These are phyloP conservation scores for Trapa bicornis DNA, from an alignment of 345 rosid species.

Conservation along the genomic window DNA sequence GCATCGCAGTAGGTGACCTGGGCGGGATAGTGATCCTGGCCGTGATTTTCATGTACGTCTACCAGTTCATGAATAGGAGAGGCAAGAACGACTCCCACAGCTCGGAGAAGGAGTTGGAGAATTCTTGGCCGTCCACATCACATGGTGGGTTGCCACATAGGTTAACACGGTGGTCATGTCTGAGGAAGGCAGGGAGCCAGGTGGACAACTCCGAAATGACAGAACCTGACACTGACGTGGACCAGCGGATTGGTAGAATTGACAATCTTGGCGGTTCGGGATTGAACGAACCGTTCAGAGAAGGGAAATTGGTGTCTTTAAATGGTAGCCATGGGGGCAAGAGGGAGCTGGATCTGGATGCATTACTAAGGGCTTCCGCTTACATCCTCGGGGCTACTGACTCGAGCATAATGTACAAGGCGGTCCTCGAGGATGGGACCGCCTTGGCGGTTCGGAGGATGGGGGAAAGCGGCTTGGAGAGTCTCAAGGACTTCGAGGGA, in stretches of 20 bases:
- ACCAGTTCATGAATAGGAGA: slow-evolving; percentile 15
- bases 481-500: slow-evolving; percentile 74
- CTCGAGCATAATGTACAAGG: slow-evolving; percentile 85
- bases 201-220: slow-evolving; percentile 31
- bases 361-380: slow-evolving; percentile 74
- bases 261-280: slow-evolving; percentile 22
- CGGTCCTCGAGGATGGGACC: slow-evolving; percentile 79
- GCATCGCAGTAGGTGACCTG: slow-evolving; percentile 27
- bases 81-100: slow-evolving; percentile 12
- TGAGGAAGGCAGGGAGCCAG: slow-evolving; percentile 43
- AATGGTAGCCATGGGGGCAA: slow-evolving; percentile 32
- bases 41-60: slow-evolving; percentile 21
- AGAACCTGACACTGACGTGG: slow-evolving; percentile 9
- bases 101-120: slow-evolving; percentile 22
- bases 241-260: slow-evolving; percentile 7
- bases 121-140: slow-evolving; percentile 47
- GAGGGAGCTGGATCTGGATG: slow-evolving; percentile 60
- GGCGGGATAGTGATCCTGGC: slow-evolving; percentile 23
- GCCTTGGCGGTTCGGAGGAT: slow-evolving; percentile 78
- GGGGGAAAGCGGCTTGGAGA: slow-evolving; percentile 55
- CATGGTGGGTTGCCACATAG: slow-evolving; percentile 39
- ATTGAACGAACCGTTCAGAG: slow-evolving; percentile 24
- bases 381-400: slow-evolving; percentile 92
- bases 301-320: slow-evolving; percentile 55
- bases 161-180: slow-evolving; percentile 66